Conservation (phyloP, 257 asterid genomes). For the Schizonepeta tenuifolia region DNA sequence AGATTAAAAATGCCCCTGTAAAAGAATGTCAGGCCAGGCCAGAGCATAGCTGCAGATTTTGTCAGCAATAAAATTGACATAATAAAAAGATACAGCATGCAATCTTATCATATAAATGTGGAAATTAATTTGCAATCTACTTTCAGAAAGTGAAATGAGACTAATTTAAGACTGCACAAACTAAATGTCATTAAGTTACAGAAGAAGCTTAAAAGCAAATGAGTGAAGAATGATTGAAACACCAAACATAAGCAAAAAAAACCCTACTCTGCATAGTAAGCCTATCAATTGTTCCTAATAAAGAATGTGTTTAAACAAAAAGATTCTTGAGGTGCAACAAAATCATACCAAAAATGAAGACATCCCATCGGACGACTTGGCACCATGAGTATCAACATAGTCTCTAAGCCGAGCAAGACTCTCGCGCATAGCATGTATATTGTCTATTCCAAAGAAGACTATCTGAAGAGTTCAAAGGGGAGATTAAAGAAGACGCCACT, state of each 20-base stretch:
- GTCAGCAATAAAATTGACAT: too few species aligned
- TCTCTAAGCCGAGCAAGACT: slow-evolving; percentile 91
- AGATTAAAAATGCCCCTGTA: too few species aligned
- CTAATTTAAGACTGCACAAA: too few species aligned
- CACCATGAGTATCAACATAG: slow-evolving; percentile 94
- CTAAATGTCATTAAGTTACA: too few species aligned
- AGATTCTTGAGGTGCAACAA: slow-evolving; percentile 23
- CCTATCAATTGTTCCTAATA: neutral
- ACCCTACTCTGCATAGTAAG: too few species aligned
- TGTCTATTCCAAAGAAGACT: slow-evolving; percentile 97
- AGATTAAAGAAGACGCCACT: slow-evolving; percentile 25
- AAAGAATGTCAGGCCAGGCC: too few species aligned
- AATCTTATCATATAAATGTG: too few species aligned
- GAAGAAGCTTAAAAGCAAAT: neutral
- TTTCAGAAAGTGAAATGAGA: too few species aligned
- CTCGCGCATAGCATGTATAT: slow-evolving; percentile 97
- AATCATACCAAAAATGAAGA: slow-evolving; percentile 86
- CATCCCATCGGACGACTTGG: slow-evolving; percentile 93
- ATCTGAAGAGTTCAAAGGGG: slow-evolving; percentile 52
- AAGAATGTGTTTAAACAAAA: slow-evolving; percentile 20
- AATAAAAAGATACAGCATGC: too few species aligned
- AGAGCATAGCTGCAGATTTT: too few species aligned
- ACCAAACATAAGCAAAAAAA: neutral
- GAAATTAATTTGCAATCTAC: too few species aligned
- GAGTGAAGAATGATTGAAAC: neutral